Conservation (phyloP, 768 basidiomycete species). For the Rhizopogon salebrosus region DNA sequence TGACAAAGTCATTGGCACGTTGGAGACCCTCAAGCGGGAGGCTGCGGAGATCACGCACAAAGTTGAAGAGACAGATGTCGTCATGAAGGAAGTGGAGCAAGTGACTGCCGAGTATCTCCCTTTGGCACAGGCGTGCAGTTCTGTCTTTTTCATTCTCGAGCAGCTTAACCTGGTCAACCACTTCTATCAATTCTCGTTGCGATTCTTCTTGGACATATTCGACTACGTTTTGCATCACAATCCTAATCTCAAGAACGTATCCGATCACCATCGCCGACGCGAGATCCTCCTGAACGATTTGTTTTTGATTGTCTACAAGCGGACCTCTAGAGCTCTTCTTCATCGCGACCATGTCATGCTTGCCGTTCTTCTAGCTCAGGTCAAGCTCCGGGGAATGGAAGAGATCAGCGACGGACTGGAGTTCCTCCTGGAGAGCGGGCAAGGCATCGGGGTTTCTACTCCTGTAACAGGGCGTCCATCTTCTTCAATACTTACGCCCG, state of each 20-base stretch:
- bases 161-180: constrained; percentile 92
- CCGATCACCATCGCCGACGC: constrained; percentile 68
- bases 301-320: constrained; percentile 81
- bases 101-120: constrained; percentile 94
- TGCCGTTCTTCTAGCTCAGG: constrained; percentile 84
- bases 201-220: constrained; percentile 98
- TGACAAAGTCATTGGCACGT: constrained; percentile 94
- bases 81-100: constrained; percentile 95
- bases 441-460: constrained; percentile 40
- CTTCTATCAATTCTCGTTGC: constrained; percentile 98
- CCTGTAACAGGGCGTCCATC: constrained; percentile 32
- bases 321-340: constrained; percentile 86
- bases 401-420: constrained; percentile 84
- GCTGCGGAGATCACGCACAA: constrained; percentile 94
- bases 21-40: constrained; percentile 93
- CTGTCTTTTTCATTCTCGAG: constrained; percentile 95
- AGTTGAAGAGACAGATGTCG: constrained; percentile 91
- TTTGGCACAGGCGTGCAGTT: constrained; percentile 92
- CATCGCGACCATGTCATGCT: constrained; percentile 90
- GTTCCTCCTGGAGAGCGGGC: constrained; percentile 87
- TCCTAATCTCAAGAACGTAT: constrained; percentile 77
- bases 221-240: constrained; percentile 91
- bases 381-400: constrained; percentile 76
- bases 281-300: constrained; percentile 82
- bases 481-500: constrained; percentile 50